A percentile compares a stretch with the other conserved stretches of the same genome.
Evolutionary conservation across 108 stramenopile genomes (phyloP).

Genomic region (Phaeodactylum tricornutum): DNA sequence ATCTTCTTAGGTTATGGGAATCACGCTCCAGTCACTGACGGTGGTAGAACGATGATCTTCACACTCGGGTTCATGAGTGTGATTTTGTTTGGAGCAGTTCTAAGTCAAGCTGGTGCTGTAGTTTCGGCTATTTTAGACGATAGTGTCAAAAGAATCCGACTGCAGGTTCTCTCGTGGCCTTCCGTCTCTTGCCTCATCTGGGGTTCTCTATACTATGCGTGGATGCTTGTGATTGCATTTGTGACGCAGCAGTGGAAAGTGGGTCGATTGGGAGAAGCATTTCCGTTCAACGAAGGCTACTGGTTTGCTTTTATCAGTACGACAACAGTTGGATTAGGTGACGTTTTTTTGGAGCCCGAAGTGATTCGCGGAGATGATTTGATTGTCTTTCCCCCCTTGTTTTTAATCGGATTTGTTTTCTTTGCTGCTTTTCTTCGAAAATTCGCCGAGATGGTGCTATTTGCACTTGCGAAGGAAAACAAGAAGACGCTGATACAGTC

Average conservation of each 20-base stretch:
- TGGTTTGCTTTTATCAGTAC: conserved; percentile 36
- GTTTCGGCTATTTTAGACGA: conserved; percentile 21
- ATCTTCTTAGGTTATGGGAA: conserved; percentile 65
- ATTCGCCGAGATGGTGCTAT: too few relatives aligned
- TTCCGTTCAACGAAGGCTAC: conserved; percentile 16
- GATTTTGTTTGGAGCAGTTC: conserved; percentile 21
- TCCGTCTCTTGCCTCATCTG: conserved; percentile 17
- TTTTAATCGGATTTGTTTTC: conserved; percentile 21
- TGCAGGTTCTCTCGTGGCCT: not conserved
- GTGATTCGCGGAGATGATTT: conserved; percentile 17
- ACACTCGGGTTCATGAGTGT: conserved; percentile 28
- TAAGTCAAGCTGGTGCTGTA: conserved; percentile 20
- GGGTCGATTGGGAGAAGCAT: conserved; percentile 4
- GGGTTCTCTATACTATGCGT: conserved; percentile 13
- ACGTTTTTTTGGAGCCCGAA: conserved; percentile 30
- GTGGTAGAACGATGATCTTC: conserved; percentile 20
- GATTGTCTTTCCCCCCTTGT: conserved; percentile 4
- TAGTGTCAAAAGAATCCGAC: conserved; percentile 2
- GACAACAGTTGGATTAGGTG: conserved; percentile 39
- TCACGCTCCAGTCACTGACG: conserved; percentile 21
- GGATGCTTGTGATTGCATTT: conserved; percentile 21
- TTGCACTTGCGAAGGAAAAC: too few relatives aligned
- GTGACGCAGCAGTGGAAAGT: conserved; percentile 6
- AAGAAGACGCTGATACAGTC: too few relatives aligned
- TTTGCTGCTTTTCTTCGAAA: conserved; percentile 15